Evolutionary conservation across 352 stramenopile genomes (phyloP).

Genomic region (Pythium utonaiense): DNA sequence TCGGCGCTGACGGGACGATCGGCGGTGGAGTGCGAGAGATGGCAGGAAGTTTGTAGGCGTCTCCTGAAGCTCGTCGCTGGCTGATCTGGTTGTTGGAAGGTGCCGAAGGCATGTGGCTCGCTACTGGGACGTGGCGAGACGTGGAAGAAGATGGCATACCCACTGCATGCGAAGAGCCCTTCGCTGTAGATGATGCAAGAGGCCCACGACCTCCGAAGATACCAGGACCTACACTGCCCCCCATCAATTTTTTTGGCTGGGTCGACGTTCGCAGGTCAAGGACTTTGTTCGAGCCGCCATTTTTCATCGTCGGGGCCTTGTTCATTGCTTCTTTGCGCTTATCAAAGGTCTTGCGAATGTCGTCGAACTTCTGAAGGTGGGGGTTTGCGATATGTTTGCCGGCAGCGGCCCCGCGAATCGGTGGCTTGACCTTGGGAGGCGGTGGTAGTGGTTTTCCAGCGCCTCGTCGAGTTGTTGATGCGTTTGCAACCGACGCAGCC

Average conservation of each 20-base stretch:
- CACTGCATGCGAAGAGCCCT: neutral
- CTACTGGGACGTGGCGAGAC: neutral
- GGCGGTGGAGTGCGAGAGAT: constrained; percentile 3
- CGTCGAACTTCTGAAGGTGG: constrained; percentile 61
- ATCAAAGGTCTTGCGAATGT: constrained; percentile 58
- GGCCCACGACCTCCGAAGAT: neutral
- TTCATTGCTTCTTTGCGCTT: constrained; percentile 53
- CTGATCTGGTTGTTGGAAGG: constrained; percentile 7
- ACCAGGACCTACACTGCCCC: neutral
- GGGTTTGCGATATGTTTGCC: constrained; percentile 54
- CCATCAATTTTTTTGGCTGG: constrained; percentile 8
- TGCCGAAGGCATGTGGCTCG: constrained; percentile 1
- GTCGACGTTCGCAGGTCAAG: constrained; percentile 14
- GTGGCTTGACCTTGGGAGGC: constrained; percentile 42
- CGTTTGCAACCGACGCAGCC: neutral
- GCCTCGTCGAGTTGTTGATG: constrained; percentile 3
- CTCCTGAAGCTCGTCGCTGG: constrained; percentile 1
- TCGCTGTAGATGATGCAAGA: neutral
- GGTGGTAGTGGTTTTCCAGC: constrained; percentile 25
- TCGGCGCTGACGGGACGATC: neutral
- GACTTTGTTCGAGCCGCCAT: constrained; percentile 17
- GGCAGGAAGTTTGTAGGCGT: constrained; percentile 11
- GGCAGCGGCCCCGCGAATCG: constrained; percentile 40
- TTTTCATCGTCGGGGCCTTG: constrained; percentile 26
- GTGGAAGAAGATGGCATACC: neutral